Percentiles rank a stretch among this genome's conserved stretches.
Evolutionary conservation across 164 flowering plant genomes (phyloP).

Genomic region (Berberis vulgaris): DNA sequence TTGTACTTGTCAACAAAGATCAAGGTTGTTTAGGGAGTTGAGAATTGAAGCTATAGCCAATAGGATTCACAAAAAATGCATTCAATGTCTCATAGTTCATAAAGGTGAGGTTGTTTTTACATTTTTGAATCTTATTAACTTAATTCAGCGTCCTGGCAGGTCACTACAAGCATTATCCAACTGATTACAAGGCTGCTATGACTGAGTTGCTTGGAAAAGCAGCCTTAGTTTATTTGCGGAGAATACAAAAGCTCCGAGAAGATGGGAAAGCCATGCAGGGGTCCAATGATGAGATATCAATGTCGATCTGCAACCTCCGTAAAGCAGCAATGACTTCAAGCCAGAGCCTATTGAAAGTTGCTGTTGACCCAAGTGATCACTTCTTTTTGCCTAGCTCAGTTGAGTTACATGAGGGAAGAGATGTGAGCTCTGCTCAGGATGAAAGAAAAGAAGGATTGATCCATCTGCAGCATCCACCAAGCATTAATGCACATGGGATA

Average conservation of each 20-base stretch:
- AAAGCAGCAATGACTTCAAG: constrained; percentile 44
- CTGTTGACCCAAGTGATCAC: constrained; percentile 48
- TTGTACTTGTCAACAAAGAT: no score
- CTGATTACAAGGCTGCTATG: constrained; percentile 71
- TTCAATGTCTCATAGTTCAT: no score
- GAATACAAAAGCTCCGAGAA: constrained; percentile 35
- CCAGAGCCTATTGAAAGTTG: constrained; percentile 40
- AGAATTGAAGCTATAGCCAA: no score
- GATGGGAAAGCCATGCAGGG: constrained; percentile 37
- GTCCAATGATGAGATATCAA: constrained; percentile 28
- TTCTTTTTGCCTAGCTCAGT: constrained; percentile 51
- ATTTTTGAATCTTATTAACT: neutral
- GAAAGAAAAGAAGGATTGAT: constrained; percentile 40
- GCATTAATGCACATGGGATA: constrained; percentile 60
- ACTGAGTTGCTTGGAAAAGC: constrained; percentile 71
- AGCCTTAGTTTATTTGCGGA: constrained; percentile 39
- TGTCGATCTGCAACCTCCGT: constrained; percentile 31
- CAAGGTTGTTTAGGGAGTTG: no score
- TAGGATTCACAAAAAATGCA: no score
- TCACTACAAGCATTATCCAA: constrained; percentile 58
- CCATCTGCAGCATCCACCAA: constrained; percentile 44
- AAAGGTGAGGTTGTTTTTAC: no score
- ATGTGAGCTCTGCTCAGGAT: constrained; percentile 43
- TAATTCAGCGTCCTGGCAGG: constrained; percentile 31
- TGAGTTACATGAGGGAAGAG: constrained; percentile 46